A percentile compares a stretch with the other conserved stretches of the same genome.
phyloP scores from a whole-genome alignment of 768 basidiomycete genomes.

The Trametes cubensis region DNA sequence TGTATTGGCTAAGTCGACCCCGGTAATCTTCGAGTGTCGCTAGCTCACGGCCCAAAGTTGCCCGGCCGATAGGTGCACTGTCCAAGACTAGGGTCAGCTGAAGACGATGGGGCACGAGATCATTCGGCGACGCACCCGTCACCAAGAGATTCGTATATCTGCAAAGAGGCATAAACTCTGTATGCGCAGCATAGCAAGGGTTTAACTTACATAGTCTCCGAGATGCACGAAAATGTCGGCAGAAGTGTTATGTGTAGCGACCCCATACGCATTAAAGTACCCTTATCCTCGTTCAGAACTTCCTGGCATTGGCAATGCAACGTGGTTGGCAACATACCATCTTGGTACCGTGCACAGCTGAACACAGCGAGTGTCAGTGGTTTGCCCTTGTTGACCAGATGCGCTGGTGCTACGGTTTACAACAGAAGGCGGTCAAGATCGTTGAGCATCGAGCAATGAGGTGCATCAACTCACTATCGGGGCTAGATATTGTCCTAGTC shows the following conservation, averaged over 20 bases:
- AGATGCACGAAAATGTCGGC: slow-evolving; percentile 60
- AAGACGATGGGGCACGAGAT: background rate
- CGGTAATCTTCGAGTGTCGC: slow-evolving; percentile 60
- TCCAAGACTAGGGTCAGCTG: background rate
- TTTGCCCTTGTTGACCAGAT: slow-evolving; percentile 53
- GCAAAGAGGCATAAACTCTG: background rate
- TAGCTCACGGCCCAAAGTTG: slow-evolving; percentile 55
- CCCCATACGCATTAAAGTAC: slow-evolving; percentile 64
- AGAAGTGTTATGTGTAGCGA: slow-evolving; percentile 53
- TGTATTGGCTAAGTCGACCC: slow-evolving; percentile 52
- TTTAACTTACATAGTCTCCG: slow-evolving; percentile 54
- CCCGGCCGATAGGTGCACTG: slow-evolving; percentile 53
- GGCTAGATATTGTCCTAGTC: slow-evolving; percentile 54
- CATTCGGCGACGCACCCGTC: slow-evolving; percentile 26
- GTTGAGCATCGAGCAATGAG: background rate
- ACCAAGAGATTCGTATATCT: slow-evolving; percentile 55
- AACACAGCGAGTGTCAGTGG: slow-evolving; percentile 57
- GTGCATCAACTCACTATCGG: slow-evolving; percentile 42
- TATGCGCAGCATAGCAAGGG: background rate
- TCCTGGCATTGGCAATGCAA: background rate
- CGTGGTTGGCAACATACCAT: slow-evolving; percentile 36
- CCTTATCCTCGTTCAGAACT: slow-evolving; percentile 35
- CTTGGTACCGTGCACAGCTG: slow-evolving; percentile 59
- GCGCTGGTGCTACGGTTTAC: slow-evolving; percentile 46
- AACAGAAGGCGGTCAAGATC: background rate